phyloP scores from a whole-genome alignment of 1,284 basidiomycete species.

The Fistulinella staudtii region DNA sequence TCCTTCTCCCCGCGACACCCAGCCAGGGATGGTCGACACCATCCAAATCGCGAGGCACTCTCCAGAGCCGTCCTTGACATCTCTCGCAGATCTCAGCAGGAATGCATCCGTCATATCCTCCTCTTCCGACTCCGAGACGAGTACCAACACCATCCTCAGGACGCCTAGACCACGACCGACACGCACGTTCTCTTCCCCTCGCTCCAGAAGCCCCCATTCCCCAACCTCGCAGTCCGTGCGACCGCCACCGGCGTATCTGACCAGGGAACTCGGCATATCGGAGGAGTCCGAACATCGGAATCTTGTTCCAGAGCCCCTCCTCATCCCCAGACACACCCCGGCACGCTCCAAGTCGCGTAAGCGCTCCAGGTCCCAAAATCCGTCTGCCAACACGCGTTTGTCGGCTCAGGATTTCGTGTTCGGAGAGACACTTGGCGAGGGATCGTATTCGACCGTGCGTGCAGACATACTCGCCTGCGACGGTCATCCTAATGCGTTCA shows the following conservation, averaged over 20 bases:
- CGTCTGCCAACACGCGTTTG: slow-evolving; percentile 45
- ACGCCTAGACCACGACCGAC: slow-evolving; percentile 54
- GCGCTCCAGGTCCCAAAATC: slow-evolving; percentile 43
- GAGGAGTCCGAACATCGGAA: slow-evolving; percentile 29
- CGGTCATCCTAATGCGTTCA: slow-evolving; percentile 10
- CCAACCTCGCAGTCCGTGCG: slow-evolving; percentile 41
- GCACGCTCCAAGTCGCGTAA: slow-evolving; percentile 34
- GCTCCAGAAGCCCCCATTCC: slow-evolving; percentile 51
- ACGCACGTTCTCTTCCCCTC: slow-evolving; percentile 64
- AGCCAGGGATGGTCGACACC: slow-evolving; percentile 12
- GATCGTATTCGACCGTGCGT: slow-evolving; percentile 74
- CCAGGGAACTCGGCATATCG: slow-evolving; percentile 51
- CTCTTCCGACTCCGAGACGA: slow-evolving; percentile 57
- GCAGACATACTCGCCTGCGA: not conserved
- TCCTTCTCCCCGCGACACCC: not conserved
- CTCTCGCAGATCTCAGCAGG: slow-evolving; percentile 63
- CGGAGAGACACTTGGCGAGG: slow-evolving; percentile 68
- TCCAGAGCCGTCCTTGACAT: slow-evolving; percentile 24
- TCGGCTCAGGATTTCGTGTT: slow-evolving; percentile 66
- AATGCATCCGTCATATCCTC: slow-evolving; percentile 74
- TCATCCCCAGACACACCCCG: slow-evolving; percentile 6
- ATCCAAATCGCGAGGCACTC: not conserved
- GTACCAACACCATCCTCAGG: slow-evolving; percentile 39
- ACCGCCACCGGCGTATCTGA: slow-evolving; percentile 56
- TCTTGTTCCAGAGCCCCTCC: slow-evolving; percentile 8